These are phyloP conservation scores for Candida sanyiensis DNA, from an alignment of 805 yeast genomes.

Conservation along the genomic window DNA sequence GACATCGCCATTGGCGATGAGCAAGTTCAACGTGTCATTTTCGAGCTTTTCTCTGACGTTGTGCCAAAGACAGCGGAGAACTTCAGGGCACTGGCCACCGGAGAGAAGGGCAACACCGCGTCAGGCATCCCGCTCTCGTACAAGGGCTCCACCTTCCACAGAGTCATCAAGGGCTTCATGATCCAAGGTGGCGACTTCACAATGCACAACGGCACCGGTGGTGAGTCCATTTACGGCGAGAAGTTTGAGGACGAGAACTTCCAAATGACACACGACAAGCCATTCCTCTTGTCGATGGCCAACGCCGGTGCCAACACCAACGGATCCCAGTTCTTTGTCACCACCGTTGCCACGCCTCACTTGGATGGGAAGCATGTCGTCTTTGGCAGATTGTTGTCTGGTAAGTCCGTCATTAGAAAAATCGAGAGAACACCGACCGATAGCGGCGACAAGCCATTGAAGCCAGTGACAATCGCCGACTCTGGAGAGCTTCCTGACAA, in stretches of 20 bases:
- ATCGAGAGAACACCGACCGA: slow-evolving; percentile 70
- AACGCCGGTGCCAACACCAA: slow-evolving; percentile 94
- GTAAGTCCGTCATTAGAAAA: slow-evolving; percentile 73
- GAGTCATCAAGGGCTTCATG: slow-evolving; percentile 87
- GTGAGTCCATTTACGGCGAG: slow-evolving; percentile 78
- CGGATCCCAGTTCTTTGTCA: slow-evolving; percentile 93
- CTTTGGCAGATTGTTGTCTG: slow-evolving; percentile 81
- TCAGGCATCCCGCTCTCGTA: slow-evolving; percentile 64
- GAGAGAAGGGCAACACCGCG: slow-evolving; percentile 66
- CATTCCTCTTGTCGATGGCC: slow-evolving; percentile 92
- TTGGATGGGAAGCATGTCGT: slow-evolving; percentile 95
- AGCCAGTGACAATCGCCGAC: slow-evolving; percentile 64
- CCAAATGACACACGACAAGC: slow-evolving; percentile 65
- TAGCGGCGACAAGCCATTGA: slow-evolving; percentile 61
- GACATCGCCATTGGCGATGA: slow-evolving; percentile 73
- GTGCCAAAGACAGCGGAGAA: slow-evolving; percentile 90
- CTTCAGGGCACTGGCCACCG: slow-evolving; percentile 84
- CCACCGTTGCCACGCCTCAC: slow-evolving; percentile 91
- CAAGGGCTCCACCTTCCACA: slow-evolving; percentile 87
- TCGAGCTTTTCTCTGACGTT: slow-evolving; percentile 65
- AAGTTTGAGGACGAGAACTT: slow-evolving; percentile 91
- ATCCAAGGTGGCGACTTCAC: slow-evolving; percentile 86
- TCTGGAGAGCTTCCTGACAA: slow-evolving; percentile 74
- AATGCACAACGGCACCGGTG: slow-evolving; percentile 68
- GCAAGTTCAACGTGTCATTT: slow-evolving; percentile 68